A percentile compares a stretch with the other conserved stretches of the same genome.
These are phyloP conservation scores for Leccinum fallax DNA, from an alignment of 1,284 basidiomycete species.

Conservation along the genomic window DNA sequence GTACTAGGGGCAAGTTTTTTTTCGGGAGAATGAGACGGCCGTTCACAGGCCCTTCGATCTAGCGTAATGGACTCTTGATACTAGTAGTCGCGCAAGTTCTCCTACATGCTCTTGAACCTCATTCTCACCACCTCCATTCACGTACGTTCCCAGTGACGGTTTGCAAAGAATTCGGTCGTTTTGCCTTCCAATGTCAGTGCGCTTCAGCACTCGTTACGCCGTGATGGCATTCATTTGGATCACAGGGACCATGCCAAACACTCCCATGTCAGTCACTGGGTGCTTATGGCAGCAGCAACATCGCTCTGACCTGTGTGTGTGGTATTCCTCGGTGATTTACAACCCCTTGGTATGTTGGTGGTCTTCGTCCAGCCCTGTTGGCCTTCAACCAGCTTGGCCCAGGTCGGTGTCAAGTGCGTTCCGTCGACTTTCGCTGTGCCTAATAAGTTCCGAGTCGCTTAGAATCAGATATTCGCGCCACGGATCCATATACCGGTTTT, in stretches of 20 bases:
- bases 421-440: neutral
- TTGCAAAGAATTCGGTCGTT: neutral
- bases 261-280: neutral
- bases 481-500: neutral
- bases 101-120: neutral
- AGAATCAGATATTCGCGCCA: neutral
- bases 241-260: neutral
- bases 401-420: neutral
- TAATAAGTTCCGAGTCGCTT: neutral
- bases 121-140: neutral
- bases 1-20: neutral
- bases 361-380: neutral
- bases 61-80: neutral
- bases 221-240: neutral
- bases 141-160: neutral
- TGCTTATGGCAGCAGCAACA: neutral
- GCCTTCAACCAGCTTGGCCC: neutral
- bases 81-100: neutral
- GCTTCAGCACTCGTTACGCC: neutral
- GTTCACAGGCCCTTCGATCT: neutral
- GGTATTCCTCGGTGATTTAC: no score
- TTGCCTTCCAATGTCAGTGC: neutral
- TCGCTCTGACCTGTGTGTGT: no score
- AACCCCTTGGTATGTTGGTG: no score
- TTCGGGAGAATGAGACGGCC: neutral